These are phyloP conservation scores for Phytophthora sansomeana DNA, from an alignment of 352 stramenopile species.

Conservation along the genomic window DNA sequence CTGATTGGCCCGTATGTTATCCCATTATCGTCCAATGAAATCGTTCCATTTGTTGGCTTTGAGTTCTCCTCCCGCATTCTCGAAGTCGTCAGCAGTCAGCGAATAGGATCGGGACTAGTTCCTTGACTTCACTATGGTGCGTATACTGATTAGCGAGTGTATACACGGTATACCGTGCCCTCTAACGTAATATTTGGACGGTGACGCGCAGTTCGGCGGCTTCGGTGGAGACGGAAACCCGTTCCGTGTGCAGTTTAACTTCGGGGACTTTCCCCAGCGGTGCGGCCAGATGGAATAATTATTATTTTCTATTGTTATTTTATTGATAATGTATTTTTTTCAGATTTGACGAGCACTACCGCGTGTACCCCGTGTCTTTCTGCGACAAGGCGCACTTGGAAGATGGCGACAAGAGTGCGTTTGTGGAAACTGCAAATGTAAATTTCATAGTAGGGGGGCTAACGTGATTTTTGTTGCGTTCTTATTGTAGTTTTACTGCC, in stretches of 20 bases:
- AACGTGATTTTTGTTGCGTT: constrained; percentile 8
- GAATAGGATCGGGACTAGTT: constrained; percentile 5
- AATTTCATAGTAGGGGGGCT: background rate
- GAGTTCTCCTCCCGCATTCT: constrained; percentile 10
- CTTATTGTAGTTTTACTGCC: constrained; percentile 91
- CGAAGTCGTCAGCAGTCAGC: constrained; percentile 18
- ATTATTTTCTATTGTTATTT: background rate
- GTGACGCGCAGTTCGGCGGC: constrained; percentile 61
- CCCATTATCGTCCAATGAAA: constrained; percentile 18
- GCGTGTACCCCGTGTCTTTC: constrained; percentile 89
- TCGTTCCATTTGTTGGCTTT: background rate
- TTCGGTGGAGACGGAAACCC: constrained; percentile 81
- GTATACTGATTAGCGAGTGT: background rate
- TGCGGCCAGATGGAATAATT: constrained; percentile 21
- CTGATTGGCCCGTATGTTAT: constrained; percentile 8
- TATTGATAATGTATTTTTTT: background rate
- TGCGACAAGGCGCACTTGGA: constrained; percentile 90
- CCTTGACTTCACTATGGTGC: constrained; percentile 5
- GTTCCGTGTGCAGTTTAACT: constrained; percentile 85
- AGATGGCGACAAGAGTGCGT: constrained; percentile 90
- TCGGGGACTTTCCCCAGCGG: constrained; percentile 78
- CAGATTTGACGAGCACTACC: constrained; percentile 90
- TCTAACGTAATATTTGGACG: background rate
- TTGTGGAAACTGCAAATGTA: too few relatives aligned
- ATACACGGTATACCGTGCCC: background rate